phyloP scores from a whole-genome alignment of 768 basidiomycete genomes.

The Lenzites betulinus region DNA sequence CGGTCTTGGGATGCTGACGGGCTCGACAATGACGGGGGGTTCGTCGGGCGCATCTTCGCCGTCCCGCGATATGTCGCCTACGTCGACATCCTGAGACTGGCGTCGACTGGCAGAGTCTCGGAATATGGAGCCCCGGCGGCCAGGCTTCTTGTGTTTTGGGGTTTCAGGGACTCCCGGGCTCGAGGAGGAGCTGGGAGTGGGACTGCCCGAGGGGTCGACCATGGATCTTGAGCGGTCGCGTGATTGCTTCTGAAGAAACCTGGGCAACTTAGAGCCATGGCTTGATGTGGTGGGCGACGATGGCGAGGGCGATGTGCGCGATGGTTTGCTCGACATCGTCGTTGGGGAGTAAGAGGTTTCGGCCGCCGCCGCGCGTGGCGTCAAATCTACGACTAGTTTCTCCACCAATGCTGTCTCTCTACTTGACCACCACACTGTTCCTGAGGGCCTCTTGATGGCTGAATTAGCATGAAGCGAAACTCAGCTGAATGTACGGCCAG shows the following conservation, averaged over 20 bases:
- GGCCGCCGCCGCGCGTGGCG: conserved; percentile 16
- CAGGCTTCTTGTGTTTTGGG: conserved; percentile 29
- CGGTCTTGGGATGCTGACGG: conserved; percentile 52
- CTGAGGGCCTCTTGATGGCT: background rate
- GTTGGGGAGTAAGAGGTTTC: conserved; percentile 23
- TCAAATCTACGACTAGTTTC: background rate
- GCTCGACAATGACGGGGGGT: conserved; percentile 69
- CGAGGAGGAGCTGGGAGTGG: conserved; percentile 41
- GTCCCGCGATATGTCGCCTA: conserved; percentile 30
- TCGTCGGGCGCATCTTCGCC: conserved; percentile 48
- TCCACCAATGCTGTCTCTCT: background rate
- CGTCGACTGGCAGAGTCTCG: conserved; percentile 25
- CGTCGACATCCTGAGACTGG: conserved; percentile 33
- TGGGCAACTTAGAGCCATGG: conserved; percentile 59
- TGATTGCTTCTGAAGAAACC: conserved; percentile 64
- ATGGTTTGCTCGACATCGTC: conserved; percentile 49
- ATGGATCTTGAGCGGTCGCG: conserved; percentile 64
- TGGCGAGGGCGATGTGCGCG: conserved; percentile 45
- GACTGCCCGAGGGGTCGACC: conserved; percentile 39
- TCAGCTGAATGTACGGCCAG: background rate
- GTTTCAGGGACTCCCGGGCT: conserved; percentile 33
- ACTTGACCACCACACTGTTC: background rate
- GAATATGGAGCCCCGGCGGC: conserved; percentile 29
- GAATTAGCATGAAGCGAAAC: background rate
- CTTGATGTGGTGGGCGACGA: conserved; percentile 42